Evolutionary conservation across 768 basidiomycete genomes (phyloP).

Genomic region (Antrodiella citrinella): DNA sequence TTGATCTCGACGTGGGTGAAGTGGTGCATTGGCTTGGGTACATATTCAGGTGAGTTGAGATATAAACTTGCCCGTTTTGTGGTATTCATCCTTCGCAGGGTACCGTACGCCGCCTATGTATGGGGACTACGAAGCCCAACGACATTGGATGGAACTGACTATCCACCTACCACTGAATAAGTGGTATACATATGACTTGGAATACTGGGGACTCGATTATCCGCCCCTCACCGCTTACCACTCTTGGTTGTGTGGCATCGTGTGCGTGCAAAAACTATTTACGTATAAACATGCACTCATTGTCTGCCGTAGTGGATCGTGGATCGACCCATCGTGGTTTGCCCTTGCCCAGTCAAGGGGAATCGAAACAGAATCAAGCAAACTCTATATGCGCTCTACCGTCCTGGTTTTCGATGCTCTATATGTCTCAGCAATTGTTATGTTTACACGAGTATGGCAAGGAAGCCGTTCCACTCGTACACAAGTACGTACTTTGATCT

Average conservation of each 20-base stretch:
- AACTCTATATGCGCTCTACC: constrained; percentile 73
- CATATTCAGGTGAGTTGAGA: constrained; percentile 66
- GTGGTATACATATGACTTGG: constrained; percentile 87
- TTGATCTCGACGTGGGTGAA: constrained; percentile 50
- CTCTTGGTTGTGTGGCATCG: constrained; percentile 72
- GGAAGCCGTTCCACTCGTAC: constrained; percentile 64
- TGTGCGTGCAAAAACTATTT: constrained; percentile 39
- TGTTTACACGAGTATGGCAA: constrained; percentile 63
- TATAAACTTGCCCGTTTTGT: not conserved
- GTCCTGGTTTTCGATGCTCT: constrained; percentile 63
- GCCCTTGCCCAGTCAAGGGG: constrained; percentile 63
- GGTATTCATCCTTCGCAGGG: constrained; percentile 33
- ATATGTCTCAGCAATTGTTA: constrained; percentile 65
- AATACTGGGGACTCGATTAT: constrained; percentile 95
- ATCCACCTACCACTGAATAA: constrained; percentile 61
- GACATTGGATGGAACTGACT: constrained; percentile 94
- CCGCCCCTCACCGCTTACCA: constrained; percentile 89
- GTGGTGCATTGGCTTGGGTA: constrained; percentile 63
- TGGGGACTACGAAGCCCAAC: constrained; percentile 90
- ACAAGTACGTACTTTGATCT: constrained; percentile 43
- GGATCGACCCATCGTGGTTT: constrained; percentile 58
- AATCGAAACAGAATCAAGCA: constrained; percentile 56
- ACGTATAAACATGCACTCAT: too few species aligned
- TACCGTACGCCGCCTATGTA: constrained; percentile 70
- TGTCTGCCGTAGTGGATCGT: constrained; percentile 32